These are phyloP conservation scores for Aspergillus saccharolyticus DNA, from an alignment of 495 filamentous ascomycete genomes.

Conservation along the genomic window DNA sequence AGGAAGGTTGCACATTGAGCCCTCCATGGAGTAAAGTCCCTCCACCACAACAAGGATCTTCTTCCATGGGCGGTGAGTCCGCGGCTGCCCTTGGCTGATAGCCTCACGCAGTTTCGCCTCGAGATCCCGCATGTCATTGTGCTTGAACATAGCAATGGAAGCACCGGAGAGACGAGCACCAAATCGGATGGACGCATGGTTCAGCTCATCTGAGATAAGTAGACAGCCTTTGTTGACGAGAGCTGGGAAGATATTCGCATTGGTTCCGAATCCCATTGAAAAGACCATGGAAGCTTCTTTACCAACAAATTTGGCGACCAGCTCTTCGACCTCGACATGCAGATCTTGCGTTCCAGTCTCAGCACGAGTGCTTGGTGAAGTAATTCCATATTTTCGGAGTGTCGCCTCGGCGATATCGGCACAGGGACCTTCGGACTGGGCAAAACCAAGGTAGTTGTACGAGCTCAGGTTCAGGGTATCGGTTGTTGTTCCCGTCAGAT, in stretches of 20 bases:
- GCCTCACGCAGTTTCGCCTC: slow-evolving; percentile 80
- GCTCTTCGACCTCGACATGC: slow-evolving; percentile 78
- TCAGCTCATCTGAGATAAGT: slow-evolving; percentile 93
- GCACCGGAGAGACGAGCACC: slow-evolving; percentile 90
- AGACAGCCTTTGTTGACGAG: slow-evolving; percentile 87
- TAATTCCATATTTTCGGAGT: slow-evolving; percentile 79
- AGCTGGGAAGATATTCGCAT: slow-evolving; percentile 83
- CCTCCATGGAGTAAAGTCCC: slow-evolving; percentile 98
- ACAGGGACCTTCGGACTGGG: slow-evolving; percentile 94
- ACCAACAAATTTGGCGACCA: slow-evolving; percentile 86
- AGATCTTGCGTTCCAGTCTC: slow-evolving; percentile 88
- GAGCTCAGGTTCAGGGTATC: slow-evolving; percentile 98
- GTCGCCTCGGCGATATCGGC: slow-evolving; percentile 87
- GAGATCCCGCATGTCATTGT: slow-evolving; percentile 89
- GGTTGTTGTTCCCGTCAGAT: slow-evolving; percentile 83
- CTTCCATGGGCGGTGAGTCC: slow-evolving; percentile 96
- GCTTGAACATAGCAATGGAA: slow-evolving; percentile 92
- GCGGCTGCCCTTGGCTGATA: slow-evolving; percentile 92
- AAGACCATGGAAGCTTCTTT: slow-evolving; percentile 94
- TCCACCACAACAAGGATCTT: slow-evolving; percentile 97
- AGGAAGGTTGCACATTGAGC: slow-evolving; percentile 94
- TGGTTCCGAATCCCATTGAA: slow-evolving; percentile 97
- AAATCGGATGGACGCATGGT: slow-evolving; percentile 95
- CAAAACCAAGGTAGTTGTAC: slow-evolving; percentile 98
- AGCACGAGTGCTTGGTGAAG: slow-evolving; percentile 68